Conservation (phyloP, 257 asterid genomes). For the Przewalskia tangutica region DNA sequence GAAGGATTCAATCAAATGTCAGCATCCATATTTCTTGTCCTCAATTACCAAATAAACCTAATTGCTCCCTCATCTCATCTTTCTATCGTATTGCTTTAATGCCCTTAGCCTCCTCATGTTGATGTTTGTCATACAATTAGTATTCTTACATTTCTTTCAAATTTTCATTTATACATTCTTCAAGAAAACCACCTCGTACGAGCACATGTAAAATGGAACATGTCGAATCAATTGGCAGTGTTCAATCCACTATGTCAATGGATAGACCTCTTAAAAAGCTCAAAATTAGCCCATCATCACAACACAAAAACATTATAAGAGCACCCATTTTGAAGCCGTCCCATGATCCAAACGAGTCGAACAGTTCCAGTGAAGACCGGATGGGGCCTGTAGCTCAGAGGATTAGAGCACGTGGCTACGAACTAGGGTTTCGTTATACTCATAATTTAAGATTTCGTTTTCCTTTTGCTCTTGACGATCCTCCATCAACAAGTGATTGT, state of each 20-base stretch:
- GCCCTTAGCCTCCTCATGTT: neutral
- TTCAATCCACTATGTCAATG: neutral
- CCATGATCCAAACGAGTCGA: neutral
- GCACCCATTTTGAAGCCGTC: neutral
- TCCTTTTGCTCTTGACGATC: slow-evolving; percentile 25
- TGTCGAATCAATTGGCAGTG: neutral
- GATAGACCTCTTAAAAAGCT: slow-evolving; percentile 13
- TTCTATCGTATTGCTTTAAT: neutral
- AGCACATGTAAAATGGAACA: neutral
- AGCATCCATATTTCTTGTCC: neutral
- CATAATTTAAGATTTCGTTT: slow-evolving; percentile 15
- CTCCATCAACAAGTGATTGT: neutral
- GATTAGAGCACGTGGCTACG: neutral
- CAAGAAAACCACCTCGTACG: neutral
- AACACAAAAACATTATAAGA: neutral
- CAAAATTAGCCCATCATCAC: neutral
- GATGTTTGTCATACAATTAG: neutral
- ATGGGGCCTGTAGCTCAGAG: neutral
- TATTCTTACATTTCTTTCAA: too few species aligned
- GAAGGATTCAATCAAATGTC: neutral
- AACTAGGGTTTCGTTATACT: neutral
- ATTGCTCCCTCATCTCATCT: too few species aligned
- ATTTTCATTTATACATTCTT: neutral
- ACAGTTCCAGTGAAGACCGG: neutral
- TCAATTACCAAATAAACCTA: neutral